These are phyloP conservation scores for Suaeda aralocaspica DNA, from an alignment of 148 eudicot genomes.

Conservation along the genomic window DNA sequence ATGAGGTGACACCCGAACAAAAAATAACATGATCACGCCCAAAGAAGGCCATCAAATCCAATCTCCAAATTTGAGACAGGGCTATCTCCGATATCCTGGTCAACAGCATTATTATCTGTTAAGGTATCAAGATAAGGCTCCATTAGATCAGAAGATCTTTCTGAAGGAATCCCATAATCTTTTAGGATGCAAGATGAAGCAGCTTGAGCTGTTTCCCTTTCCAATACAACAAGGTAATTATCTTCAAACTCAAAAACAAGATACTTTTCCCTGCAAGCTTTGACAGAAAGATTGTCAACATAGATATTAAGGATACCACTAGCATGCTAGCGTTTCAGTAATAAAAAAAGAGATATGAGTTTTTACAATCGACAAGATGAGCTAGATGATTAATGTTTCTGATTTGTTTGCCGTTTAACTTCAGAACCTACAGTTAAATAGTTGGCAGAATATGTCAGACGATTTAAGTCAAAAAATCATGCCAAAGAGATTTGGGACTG, in stretches of 20 bases:
- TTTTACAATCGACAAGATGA: conserved; percentile 89
- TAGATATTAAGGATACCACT: background rate
- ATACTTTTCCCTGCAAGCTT: conserved; percentile 86
- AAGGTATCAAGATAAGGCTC: conserved; percentile 57
- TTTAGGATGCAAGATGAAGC: conserved; percentile 74
- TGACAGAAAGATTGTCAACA: conserved; percentile 13
- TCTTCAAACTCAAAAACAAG: conserved; percentile 91
- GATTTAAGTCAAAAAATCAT: background rate
- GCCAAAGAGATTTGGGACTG: background rate
- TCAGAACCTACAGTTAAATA: conserved; percentile 53
- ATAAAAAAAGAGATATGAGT: conserved; percentile 1
- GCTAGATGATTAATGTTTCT: conserved; percentile 90
- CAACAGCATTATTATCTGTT: conserved; percentile 31
- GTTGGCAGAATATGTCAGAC: background rate
- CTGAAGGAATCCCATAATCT: conserved; percentile 88
- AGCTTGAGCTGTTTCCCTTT: conserved; percentile 59
- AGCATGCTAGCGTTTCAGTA: background rate
- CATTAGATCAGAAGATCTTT: conserved; percentile 75
- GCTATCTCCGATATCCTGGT: conserved; percentile 51
- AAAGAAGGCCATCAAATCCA: conserved; percentile 65
- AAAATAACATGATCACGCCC: conserved; percentile 44
- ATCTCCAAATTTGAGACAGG: conserved; percentile 65
- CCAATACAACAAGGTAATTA: conserved; percentile 70
- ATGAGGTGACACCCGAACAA: background rate
- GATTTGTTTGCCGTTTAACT: conserved; percentile 69